Evolutionary conservation across 306 rosid genomes (phyloP).

Genomic region (Prunus campanulata): DNA sequence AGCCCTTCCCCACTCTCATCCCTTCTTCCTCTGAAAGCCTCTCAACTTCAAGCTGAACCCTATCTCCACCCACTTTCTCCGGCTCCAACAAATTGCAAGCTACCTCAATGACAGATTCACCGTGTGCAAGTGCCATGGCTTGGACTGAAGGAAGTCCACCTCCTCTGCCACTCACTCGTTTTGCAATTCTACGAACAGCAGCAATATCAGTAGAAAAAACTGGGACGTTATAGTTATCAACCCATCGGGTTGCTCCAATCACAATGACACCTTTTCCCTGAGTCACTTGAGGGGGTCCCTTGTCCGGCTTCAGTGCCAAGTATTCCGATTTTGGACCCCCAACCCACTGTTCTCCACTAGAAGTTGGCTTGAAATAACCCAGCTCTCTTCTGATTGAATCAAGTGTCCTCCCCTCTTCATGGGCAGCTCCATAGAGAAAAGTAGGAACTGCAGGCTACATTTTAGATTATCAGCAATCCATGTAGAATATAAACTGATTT

Average conservation of each 20-base stretch:
- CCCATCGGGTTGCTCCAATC: slow-evolving; percentile 61
- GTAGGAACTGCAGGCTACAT: slow-evolving; percentile 62
- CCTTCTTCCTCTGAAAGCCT: slow-evolving; percentile 64
- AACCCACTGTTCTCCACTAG: slow-evolving; percentile 55
- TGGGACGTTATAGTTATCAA: slow-evolving; percentile 80
- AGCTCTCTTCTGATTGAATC: slow-evolving; percentile 68
- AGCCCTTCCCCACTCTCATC: slow-evolving; percentile 63
- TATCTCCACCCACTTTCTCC: slow-evolving; percentile 46
- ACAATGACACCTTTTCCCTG: slow-evolving; percentile 59
- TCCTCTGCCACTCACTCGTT: slow-evolving; percentile 43
- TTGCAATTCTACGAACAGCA: slow-evolving; percentile 47
- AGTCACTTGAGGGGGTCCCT: slow-evolving; percentile 59
- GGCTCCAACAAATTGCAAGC: slow-evolving; percentile 70
- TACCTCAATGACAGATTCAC: slow-evolving; percentile 40
- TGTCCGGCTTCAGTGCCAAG: slow-evolving; percentile 57
- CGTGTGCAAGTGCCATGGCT: slow-evolving; percentile 76
- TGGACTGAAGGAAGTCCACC: slow-evolving; percentile 71
- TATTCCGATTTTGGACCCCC: slow-evolving; percentile 48
- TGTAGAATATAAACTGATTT: background rate
- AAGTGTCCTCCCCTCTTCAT: slow-evolving; percentile 67
- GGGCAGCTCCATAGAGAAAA: slow-evolving; percentile 81
- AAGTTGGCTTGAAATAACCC: slow-evolving; percentile 85
- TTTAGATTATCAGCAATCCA: slow-evolving; percentile 20
- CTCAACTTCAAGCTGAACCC: slow-evolving; percentile 55
- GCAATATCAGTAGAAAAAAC: slow-evolving; percentile 51